phyloP scores from a whole-genome alignment of 2,329 filamentous ascomycete genomes.

The Myrmaecium sp. region DNA sequence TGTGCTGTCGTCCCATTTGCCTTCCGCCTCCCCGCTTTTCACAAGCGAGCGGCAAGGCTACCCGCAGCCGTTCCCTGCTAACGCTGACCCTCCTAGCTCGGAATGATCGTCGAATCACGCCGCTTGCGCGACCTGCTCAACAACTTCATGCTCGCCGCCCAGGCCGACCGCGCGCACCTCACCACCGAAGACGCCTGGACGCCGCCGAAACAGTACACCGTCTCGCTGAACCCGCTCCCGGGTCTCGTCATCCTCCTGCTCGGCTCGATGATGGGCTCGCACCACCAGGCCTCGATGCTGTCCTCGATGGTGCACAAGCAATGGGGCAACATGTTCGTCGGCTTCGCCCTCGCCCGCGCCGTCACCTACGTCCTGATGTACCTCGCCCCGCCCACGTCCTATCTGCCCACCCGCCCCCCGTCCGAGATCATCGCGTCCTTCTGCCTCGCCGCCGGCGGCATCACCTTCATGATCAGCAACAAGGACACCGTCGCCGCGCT shows the following conservation, averaged over 20 bases:
- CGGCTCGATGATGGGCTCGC: conserved; percentile 89
- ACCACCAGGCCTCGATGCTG: conserved; percentile 68
- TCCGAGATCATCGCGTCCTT: conserved; percentile 81
- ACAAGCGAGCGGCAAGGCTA: not conserved
- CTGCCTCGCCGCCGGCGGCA: conserved; percentile 69
- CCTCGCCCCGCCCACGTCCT: conserved; percentile 62
- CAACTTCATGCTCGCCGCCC: conserved; percentile 26
- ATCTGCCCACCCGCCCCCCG: conserved; percentile 68
- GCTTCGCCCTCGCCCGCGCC: conserved; percentile 60
- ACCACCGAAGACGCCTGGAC: conserved; percentile 32
- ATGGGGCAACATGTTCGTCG: conserved; percentile 75
- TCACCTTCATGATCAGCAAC: conserved; percentile 84
- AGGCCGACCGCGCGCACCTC: conserved; percentile 19
- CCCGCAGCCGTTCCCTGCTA: conserved; percentile 1
- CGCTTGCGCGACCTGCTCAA: conserved; percentile 50
- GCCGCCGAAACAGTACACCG: conserved; percentile 48
- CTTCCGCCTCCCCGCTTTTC: not conserved
- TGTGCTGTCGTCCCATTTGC: conserved; percentile 18
- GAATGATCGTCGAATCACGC: conserved; percentile 65
- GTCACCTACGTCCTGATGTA: conserved; percentile 69
- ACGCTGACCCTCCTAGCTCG: conserved; percentile 28
- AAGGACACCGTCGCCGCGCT: conserved; percentile 63
- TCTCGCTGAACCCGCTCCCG: conserved; percentile 78
- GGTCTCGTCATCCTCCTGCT: conserved; percentile 72
- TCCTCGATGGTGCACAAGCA: conserved; percentile 87